phyloP scores from a whole-genome alignment of 208 protist species.

The Histomonas meleagridis region DNA sequence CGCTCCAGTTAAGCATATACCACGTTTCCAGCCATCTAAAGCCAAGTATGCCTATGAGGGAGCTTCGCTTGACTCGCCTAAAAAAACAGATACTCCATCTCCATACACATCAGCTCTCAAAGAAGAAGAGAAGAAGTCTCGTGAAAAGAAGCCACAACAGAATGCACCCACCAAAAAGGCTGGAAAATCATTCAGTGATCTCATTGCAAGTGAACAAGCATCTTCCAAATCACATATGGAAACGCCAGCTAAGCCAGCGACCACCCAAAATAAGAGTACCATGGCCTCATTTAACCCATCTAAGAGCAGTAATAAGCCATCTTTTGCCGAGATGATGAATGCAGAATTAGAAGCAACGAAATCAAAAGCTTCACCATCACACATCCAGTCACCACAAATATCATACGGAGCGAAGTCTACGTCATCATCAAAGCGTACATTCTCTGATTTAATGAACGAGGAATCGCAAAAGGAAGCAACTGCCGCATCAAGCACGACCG shows the following conservation, averaged over 20 bases:
- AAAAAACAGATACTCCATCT: neutral
- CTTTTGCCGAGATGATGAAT: neutral
- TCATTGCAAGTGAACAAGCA: neutral
- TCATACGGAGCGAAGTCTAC: too few relatives aligned
- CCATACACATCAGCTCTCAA: neutral
- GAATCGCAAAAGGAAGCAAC: too few relatives aligned
- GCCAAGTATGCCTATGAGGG: neutral
- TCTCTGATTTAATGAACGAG: too few relatives aligned
- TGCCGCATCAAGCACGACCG: too few relatives aligned
- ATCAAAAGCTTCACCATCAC: neutral
- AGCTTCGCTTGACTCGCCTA: neutral
- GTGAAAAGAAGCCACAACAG: neutral
- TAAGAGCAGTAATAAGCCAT: neutral
- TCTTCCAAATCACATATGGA: neutral
- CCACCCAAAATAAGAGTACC: neutral
- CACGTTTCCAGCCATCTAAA: neutral
- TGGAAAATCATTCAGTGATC: neutral
- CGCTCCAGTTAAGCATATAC: neutral
- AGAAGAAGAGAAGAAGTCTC: neutral
- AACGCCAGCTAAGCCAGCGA: neutral
- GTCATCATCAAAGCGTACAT: too few relatives aligned
- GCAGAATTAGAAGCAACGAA: neutral
- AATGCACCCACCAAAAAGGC: too few relatives aligned
- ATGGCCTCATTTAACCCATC: neutral
- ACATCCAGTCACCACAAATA: too few relatives aligned